These are phyloP conservation scores for Stereocaulon alpinum DNA, from an alignment of 495 filamentous ascomycete species.

Conservation along the genomic window DNA sequence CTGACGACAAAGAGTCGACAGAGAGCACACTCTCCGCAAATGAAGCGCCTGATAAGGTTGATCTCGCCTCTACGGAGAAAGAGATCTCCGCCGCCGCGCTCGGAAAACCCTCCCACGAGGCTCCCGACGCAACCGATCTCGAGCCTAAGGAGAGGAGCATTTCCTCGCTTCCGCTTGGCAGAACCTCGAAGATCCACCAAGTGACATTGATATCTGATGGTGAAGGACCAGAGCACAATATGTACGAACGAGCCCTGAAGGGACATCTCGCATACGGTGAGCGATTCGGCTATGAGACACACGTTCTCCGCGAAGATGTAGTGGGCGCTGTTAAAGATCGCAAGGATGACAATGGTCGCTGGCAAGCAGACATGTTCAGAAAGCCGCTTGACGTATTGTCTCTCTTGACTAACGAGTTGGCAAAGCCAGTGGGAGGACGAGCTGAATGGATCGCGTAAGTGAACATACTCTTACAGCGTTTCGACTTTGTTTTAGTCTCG, in stretches of 20 bases:
- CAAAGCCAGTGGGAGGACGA: conserved; percentile 28
- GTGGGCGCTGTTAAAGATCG: conserved; percentile 17
- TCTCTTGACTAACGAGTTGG: conserved; percentile 33
- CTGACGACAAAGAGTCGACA: no score
- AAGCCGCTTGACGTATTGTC: conserved; percentile 34
- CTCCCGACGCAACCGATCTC: background rate
- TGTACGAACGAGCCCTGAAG: conserved; percentile 34
- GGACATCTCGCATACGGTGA: conserved; percentile 32
- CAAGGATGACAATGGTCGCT: background rate
- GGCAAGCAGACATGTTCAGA: conserved; percentile 25
- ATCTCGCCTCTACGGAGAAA: no score
- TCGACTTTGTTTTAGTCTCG: no score
- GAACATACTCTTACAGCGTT: background rate
- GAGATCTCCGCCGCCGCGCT: no score
- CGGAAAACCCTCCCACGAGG: background rate
- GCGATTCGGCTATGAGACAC: conserved; percentile 31
- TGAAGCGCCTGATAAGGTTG: no score
- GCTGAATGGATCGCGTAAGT: conserved; percentile 38
- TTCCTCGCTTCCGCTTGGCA: background rate
- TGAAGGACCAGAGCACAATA: conserved; percentile 14
- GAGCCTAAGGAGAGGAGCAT: background rate
- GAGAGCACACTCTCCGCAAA: no score
- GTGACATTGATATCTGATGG: conserved; percentile 10
- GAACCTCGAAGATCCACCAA: conserved; percentile 9
- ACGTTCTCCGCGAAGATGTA: conserved; percentile 30